Base-by-base conservation (phyloP, 164 flowering plant species). In the Berberis vulgaris region DNA sequence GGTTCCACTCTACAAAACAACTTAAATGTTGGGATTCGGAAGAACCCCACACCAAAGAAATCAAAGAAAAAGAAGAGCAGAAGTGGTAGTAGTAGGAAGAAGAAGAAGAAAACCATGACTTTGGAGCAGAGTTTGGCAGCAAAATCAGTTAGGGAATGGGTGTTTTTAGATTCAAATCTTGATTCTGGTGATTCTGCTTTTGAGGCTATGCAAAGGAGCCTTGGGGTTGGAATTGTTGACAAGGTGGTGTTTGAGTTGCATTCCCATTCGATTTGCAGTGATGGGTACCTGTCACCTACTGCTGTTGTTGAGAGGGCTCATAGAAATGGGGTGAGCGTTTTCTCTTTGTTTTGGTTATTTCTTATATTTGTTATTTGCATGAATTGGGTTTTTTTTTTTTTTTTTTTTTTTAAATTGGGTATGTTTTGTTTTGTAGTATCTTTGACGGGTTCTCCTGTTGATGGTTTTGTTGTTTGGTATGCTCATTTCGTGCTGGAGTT, bases 251-350 rank as follows among this genome's bases (percentile, higher is more conserved):
- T 94, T 65, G 99, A 94, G 65, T 76, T 91, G 81, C 99, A 94
- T 65, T 87, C 85, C 10, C 99, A 94, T 77, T 76, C 97, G 4
- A 85, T 65, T 57, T 80, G 76, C 72, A 94, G 97, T 72, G 99
- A 94, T 83, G 99, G 99, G 59, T 88, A 76, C 68, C 75, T 89
- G 74, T 80, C 97, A 4, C 99, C 97, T 70, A 63, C 95, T 0
- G 86, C 81, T 75, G 83, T 91, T 52, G 96, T 94, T 41, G 93
- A 94, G 75, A 84, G 83, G 74, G 99, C 99, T 65, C 89, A 91
- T 75, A 73, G 76, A 43, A 83, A 86, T 69, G 97, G 96, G 91
- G 99, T 91, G 45, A 81, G 67, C 26, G 60, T 68, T 45, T 38
- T 45, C 13, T 44, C 59, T 57, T 61, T 9, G 8, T 43, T 62